Evolutionary conservation across 345 rosid species (phyloP), one percentile per base, ranked within the genome.

Genomic region (Theobroma cacao): DNA sequence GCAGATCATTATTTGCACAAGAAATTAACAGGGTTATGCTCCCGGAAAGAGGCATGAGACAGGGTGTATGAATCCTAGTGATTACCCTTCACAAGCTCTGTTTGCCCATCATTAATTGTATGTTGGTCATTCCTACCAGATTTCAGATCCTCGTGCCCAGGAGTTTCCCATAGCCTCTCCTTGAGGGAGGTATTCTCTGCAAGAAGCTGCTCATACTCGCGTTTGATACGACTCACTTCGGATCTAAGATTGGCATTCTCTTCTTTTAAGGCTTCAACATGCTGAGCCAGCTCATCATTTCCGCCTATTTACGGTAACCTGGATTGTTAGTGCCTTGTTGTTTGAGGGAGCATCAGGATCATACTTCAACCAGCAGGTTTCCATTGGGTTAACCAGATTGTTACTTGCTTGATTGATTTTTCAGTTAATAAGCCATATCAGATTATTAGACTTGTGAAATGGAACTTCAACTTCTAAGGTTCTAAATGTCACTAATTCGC

Each of bases 271-370:
- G 78, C 84, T 14, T 91, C 97, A 22, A 97, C 97, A 8, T 89
- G 91, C 80, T 91, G 93, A 9, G 98, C 96, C 74, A 94, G 91
- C 79, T 93, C 98, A 70, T 94, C 98, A 76, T 97, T 85, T 94
- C 98, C 22, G 97, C 98, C 98, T 94, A n/a, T n/a, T n/a, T n/a
- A n/a, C n/a, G n/a, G n/a, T n/a, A n/a, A n/a, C n/a, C n/a, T n/a
- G n/a, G n/a, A n/a, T n/a, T n/a, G n/a, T n/a, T n/a, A n/a, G n/a
- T n/a, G n/a, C n/a, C n/a, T n/a, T n/a, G n/a, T n/a, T n/a, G n/a
- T n/a, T n/a, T n/a, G n/a, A n/a, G n/a, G n/a, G n/a, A n/a, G n/a
- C n/a, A n/a, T n/a, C n/a, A n/a, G n/a, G n/a, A n/a, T n/a, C n/a
- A n/a, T n/a, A n/a, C n/a, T n/a, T n/a, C n/a, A n/a, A n/a, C n/a